Conservation (phyloP, 2,329 filamentous ascomycete genomes). For the Aspergillus sp. region DNA sequence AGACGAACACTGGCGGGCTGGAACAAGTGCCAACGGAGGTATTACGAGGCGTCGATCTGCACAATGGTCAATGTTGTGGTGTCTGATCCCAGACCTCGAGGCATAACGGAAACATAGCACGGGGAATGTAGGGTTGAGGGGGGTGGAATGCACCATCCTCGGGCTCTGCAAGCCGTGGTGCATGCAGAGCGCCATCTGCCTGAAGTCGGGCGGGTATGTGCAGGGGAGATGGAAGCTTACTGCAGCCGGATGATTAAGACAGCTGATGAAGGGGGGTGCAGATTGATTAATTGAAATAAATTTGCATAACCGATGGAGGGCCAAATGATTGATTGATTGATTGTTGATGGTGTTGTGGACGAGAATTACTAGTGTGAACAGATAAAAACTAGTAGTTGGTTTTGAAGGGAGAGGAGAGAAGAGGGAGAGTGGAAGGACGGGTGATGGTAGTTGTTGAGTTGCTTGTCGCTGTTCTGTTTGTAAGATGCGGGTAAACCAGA, state of each 20-base stretch:
- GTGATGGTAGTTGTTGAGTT: neutral
- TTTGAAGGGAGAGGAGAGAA: neutral
- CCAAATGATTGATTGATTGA: neutral
- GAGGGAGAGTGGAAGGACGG: neutral
- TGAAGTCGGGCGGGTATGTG: constrained; percentile 9
- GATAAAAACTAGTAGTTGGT: neutral
- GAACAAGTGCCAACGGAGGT: constrained; percentile 11
- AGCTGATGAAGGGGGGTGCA: neutral
- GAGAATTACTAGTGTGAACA: no score
- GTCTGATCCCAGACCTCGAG: constrained; percentile 8
- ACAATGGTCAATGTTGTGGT: constrained; percentile 10
- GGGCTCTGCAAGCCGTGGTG: constrained; percentile 2
- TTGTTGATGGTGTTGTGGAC: neutral
- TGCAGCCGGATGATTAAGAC: constrained; percentile 4
- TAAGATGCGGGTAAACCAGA: neutral
- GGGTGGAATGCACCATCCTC: constrained; percentile 21
- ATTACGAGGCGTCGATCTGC: constrained; percentile 23
- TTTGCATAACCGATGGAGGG: neutral
- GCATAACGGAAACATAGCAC: constrained; percentile 15
- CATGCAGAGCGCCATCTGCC: constrained; percentile 1
- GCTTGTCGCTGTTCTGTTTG: neutral
- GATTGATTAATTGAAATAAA: neutral
- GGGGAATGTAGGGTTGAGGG: constrained; percentile 24
- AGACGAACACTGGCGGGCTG: constrained; percentile 12
- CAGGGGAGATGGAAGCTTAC: neutral